Conservation (phyloP, 2,329 filamentous ascomycete genomes). For the Colletotrichum sp. region DNA sequence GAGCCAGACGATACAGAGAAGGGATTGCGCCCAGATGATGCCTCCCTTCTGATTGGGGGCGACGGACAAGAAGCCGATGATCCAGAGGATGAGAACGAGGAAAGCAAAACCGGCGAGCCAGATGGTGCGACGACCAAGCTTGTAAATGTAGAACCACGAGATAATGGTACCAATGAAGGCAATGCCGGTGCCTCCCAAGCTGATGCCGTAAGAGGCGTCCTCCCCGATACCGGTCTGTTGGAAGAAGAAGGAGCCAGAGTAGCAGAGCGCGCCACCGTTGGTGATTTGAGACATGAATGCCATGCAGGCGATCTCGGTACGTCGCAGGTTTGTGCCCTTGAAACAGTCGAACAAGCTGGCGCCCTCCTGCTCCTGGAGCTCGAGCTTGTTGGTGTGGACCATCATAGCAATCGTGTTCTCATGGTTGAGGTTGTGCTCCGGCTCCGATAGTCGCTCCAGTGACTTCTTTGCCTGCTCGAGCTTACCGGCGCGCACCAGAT, state of each 20-base stretch:
- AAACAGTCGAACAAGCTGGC: conserved; percentile 51
- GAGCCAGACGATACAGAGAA: conserved; percentile 49
- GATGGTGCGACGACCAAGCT: conserved; percentile 46
- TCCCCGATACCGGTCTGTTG: conserved; percentile 45
- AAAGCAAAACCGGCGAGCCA: conserved; percentile 43
- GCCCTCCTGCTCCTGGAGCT: conserved; percentile 43
- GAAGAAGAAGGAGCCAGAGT: conserved; percentile 51
- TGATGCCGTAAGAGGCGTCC: conserved; percentile 42
- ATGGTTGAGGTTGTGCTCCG: conserved; percentile 34
- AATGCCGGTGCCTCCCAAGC: conserved; percentile 45
- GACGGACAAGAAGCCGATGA: conserved; percentile 46
- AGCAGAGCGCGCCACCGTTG: conserved; percentile 43
- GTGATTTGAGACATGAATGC: conserved; percentile 46
- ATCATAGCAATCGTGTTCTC: conserved; percentile 45
- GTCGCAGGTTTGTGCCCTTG: conserved; percentile 48
- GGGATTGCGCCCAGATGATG: conserved; percentile 44
- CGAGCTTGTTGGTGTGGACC: conserved; percentile 50
- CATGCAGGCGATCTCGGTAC: conserved; percentile 50
- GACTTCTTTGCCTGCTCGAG: conserved; percentile 35
- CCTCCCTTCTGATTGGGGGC: conserved; percentile 36
- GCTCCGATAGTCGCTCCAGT: conserved; percentile 34
- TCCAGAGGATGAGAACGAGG: conserved; percentile 44
- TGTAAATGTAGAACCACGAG: conserved; percentile 48
- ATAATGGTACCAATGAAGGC: conserved; percentile 47
- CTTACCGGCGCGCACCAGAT: conserved; percentile 35